Conservation (phyloP, 139 green algal species). For the Chlamydomonas schloesseri region DNA sequence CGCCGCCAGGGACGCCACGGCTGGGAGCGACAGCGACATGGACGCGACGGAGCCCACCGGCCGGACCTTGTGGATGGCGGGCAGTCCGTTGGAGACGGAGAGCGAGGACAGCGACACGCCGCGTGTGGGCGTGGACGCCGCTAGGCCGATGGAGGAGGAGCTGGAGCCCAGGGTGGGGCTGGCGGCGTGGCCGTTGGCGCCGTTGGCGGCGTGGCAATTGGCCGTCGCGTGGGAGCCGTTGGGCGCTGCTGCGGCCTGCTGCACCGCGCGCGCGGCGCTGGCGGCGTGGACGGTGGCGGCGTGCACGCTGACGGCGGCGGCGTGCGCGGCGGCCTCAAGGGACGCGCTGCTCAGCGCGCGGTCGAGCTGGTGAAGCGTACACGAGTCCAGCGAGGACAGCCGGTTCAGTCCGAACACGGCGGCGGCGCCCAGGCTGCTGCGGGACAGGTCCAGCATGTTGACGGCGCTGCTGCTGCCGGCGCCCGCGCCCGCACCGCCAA, state of each 20-base stretch:
- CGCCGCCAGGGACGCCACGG: neutral
- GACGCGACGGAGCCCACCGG: neutral
- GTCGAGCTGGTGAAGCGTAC: conserved; percentile 8
- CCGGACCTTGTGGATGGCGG: neutral
- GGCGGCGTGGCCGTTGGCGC: neutral
- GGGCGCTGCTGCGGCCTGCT: neutral
- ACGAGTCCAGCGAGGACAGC: neutral
- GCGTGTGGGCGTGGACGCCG: no score
- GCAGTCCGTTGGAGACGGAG: neutral
- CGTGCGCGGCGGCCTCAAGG: neutral
- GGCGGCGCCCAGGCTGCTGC: neutral
- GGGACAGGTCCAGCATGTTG: neutral
- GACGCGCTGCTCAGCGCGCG: neutral
- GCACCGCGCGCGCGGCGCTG: neutral
- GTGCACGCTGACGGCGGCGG: neutral
- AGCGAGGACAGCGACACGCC: neutral
- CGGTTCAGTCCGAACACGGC: neutral
- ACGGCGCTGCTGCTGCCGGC: neutral
- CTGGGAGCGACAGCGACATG: neutral
- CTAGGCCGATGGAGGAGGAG: no score
- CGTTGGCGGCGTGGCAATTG: neutral
- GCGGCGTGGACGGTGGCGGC: no score
- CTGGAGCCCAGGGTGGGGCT: no score
- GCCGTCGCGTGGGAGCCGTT: no score
- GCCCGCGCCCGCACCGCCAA: no score